Percentiles rank a stretch among this genome's conserved stretches.
These are phyloP conservation scores for Aspergillus affinis DNA, from an alignment of 495 filamentous ascomycete species.

Conservation along the genomic window DNA sequence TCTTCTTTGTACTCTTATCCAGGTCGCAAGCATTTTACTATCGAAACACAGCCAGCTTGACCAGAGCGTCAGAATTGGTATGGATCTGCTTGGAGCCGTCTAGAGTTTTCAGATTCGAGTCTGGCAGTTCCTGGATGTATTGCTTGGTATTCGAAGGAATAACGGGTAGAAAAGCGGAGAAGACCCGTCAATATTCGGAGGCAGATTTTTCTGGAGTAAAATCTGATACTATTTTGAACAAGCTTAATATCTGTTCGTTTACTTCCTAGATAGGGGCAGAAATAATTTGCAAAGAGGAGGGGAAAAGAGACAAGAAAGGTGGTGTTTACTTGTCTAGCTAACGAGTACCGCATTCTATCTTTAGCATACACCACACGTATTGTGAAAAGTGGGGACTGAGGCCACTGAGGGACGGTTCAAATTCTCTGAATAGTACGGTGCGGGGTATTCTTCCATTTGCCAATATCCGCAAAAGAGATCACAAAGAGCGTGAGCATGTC, in stretches of 20 bases:
- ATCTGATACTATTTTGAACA: constrained; percentile 7
- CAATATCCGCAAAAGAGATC: constrained; percentile 3
- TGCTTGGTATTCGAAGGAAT: constrained; percentile 5
- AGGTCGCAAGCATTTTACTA: not conserved
- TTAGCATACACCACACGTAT: too few species aligned
- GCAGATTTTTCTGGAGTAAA: constrained; percentile 5
- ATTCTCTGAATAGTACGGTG: not conserved
- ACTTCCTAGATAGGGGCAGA: too few species aligned
- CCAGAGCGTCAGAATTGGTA: too few species aligned
- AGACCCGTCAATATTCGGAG: constrained; percentile 7
- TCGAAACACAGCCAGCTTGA: constrained; percentile 1
- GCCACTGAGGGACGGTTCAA: not conserved
- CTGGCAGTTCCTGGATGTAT: constrained; percentile 3
- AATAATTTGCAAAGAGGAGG: too few species aligned
- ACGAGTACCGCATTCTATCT: too few species aligned
- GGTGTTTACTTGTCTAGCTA: too few species aligned
- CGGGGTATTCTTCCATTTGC: constrained; percentile 4
- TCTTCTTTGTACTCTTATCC: not conserved
- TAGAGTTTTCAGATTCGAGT: too few species aligned
- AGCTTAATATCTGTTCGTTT: constrained; percentile 5
- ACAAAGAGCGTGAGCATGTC: not conserved
- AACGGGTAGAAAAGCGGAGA: not conserved
- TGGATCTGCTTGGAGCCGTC: too few species aligned
- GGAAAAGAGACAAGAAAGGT: too few species aligned
- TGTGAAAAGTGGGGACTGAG: too few species aligned